Base-by-base conservation (phyloP, 2,329 filamentous ascomycete species). In the Xylariomycetidae sp. region DNA sequence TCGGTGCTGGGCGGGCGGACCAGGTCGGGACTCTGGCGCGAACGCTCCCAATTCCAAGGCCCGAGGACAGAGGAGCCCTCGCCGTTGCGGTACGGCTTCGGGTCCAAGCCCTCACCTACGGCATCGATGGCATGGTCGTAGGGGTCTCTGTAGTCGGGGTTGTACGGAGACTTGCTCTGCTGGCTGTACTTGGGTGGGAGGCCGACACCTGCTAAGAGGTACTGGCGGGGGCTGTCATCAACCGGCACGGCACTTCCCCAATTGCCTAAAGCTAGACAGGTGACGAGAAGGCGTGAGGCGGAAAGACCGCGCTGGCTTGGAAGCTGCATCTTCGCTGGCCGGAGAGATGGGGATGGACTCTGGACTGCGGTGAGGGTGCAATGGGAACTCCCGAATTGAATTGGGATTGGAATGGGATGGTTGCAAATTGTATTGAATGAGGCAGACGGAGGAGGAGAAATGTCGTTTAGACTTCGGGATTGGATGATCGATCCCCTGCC, bases 1-100 rank as follows among this genome's bases (percentile, higher is more conserved):
- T 88, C 83, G 5, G 82, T 87, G 51, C 74, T 79, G 0, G 82
- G 82, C 13, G 83, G 82, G 14, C 82, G 73, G 25, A 87, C 67
- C 26, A 85, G 61, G 55, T 87, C 82, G 1, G 83, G 82, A 53
- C 76, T 82, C 60, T 86, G 76, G 28, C 76, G 68, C 33, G 82
- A 76, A 15, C 82, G 76, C 31, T 74, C 74, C 38, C 63, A 66
- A 54, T 86, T 88, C 56, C 79, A 76, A 1, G 83, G 83, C 0
- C 82, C 82, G 15, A 85, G 61, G 10, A 86, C 74, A 8, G 72
- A 76, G 12, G 79, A 69, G 15, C 82, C 82, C 16, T 74, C 52
- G 16, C 78, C 78, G 50, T 79, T 79, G 20, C 76, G 68, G 54
- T 65, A 79, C 1, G 82, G 82, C 34, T 79, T 58, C 17, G 82